Evolutionary conservation across 176 grass and related monocot species (phyloP).

Genomic region (Thinopyrum elongatum): DNA sequence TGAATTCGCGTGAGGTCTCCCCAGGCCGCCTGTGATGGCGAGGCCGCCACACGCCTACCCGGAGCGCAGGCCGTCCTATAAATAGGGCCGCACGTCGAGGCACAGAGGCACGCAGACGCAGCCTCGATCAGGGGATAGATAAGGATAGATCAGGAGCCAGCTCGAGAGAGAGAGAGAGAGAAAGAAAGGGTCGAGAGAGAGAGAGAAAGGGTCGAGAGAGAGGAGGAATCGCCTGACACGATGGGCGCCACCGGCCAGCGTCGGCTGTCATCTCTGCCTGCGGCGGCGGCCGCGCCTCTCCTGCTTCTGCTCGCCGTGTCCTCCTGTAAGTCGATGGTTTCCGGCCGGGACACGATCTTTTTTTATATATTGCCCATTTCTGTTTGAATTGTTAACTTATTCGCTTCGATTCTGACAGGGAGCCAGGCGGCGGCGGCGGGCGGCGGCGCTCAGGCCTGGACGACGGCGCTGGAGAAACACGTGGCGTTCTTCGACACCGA

Average conservation of each 20-base stretch:
- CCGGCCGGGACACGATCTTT: background rate
- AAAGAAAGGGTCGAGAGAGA: background rate
- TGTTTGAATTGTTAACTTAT: background rate
- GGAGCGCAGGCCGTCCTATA: background rate
- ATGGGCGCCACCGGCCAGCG: slow-evolving; percentile 9
- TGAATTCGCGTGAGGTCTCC: background rate
- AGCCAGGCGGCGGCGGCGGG: background rate
- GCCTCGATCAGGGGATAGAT: background rate
- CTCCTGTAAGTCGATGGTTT: slow-evolving; percentile 11
- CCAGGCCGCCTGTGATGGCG: background rate
- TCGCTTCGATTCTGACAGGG: background rate
- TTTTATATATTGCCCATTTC: background rate
- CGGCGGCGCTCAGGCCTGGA: background rate
- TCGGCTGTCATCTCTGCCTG: background rate
- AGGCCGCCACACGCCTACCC: background rate
- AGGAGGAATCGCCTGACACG: background rate
- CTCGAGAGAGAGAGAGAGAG: background rate
- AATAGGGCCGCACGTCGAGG: background rate
- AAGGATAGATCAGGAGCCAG: background rate
- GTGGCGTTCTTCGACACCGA: slow-evolving; percentile 73
- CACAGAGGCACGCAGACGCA: background rate
- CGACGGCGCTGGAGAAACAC: slow-evolving; percentile 76
- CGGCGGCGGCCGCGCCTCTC: background rate
- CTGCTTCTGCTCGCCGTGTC: background rate
- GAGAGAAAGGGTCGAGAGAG: background rate